Evolutionary conservation across 2,329 filamentous ascomycete genomes (phyloP).

Genomic region (Aureobasidium zeae): DNA sequence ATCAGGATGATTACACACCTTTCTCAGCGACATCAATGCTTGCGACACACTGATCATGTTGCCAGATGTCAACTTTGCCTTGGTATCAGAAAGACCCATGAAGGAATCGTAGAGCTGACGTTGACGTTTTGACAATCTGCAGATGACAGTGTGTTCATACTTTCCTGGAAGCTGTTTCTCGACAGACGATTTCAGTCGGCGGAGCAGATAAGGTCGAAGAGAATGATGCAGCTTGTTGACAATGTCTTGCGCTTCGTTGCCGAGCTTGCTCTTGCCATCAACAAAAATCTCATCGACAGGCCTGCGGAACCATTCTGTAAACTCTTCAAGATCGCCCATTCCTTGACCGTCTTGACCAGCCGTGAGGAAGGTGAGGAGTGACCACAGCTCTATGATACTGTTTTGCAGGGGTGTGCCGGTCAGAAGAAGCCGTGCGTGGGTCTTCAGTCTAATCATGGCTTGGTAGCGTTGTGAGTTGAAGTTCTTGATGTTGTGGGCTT

Average conservation of each 20-base stretch:
- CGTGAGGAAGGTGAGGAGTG: conserved; percentile 90
- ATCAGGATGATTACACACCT: conserved; percentile 97
- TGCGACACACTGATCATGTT: conserved; percentile 98
- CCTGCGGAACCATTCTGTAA: conserved; percentile 90
- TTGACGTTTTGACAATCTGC: conserved; percentile 87
- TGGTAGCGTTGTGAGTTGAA: conserved; percentile 98
- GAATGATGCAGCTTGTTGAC: conserved; percentile 92
- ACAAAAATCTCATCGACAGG: conserved; percentile 95
- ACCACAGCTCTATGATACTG: conserved; percentile 95
- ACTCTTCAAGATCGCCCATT: conserved; percentile 90
- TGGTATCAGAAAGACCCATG: conserved; percentile 79
- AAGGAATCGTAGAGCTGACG: conserved; percentile 95
- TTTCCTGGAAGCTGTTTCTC: conserved; percentile 99
- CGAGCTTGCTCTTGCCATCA: conserved; percentile 85
- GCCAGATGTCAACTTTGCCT: conserved; percentile 77
- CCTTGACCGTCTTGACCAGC: conserved; percentile 72
- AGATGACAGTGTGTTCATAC: conserved; percentile 94
- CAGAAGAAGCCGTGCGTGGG: conserved; percentile 72
- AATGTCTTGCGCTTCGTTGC: conserved; percentile 84
- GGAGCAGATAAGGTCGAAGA: conserved; percentile 79
- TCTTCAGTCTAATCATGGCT: conserved; percentile 87
- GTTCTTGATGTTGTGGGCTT: conserved; percentile 99
- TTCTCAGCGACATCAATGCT: conserved; percentile 91
- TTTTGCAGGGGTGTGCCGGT: conserved; percentile 96
- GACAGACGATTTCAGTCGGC: conserved; percentile 88